Evolutionary conservation across 345 rosid species (phyloP), one percentile per base, ranked within the genome.

Genomic region (Salix brachista): DNA sequence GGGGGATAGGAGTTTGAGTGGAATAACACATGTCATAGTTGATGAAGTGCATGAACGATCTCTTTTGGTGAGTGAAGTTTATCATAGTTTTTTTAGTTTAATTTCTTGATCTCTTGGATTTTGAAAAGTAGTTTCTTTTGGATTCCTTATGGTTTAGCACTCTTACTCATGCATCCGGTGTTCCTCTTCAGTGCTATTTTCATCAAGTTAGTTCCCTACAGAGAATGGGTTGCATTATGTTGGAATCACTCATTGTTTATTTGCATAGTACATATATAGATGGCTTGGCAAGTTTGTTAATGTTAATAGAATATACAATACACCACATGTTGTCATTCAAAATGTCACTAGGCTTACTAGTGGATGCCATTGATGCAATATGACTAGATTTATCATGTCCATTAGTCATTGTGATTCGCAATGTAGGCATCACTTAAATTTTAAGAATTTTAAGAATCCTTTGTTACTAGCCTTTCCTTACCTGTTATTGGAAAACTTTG

Each of bases 41-140:
- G 98, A 94, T 83, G 98, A 94, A 89, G 97, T 94, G 74, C 98
- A 94, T 80, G 98, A 94, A 83, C 89, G 98, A 41, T 94, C 97
- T 46, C 88, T 91, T 82, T 78, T 90, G 98, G 98, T 91, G 74
- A 86, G 94, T 88, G 73, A 56, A 71, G 9, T 64, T 79, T 48
- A 46, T 21, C 48, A 17, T 48, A 18, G 71, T 17, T 46, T 37
- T 8, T 23, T 18, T 36, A n/a, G 13, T 65, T 69, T 58, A 6
- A 19, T 7, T 17, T 25, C 32, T 23, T 30, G 12, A 34, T 50
- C 64, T 32, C 48, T 11, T 67, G 44, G 50, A 41, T 61, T 60
- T 39, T 48, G 14, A 25, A 23, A 8, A 30, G 6, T 70, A 12
- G 44, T 76, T 58, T 30, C 74, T 32, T 70, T 46, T 65, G 21